Evolutionary conservation across 257 asterid genomes (phyloP), one percentile per base, ranked within the genome.

Genomic region (Solanum paucissectum): DNA sequence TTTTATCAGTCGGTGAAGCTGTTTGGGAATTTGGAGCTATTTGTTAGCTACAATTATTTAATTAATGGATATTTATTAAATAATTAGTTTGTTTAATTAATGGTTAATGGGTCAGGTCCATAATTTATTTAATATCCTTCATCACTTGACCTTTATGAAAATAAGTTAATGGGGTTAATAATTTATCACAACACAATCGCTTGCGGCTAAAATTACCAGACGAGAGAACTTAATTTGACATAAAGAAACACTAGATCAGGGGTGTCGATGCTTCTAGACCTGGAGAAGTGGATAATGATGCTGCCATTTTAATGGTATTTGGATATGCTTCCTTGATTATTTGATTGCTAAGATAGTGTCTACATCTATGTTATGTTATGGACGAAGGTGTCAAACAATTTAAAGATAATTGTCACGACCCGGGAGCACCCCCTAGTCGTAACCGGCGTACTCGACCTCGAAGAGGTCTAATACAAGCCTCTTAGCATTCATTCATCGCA

Each of bases 221-320:
- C 2, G 9, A 52, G 4, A 52, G n/a, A 52, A 52, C 62, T 52
- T 1, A 49, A 52, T 52, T 52, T 16, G 9, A 52, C 62, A 6
- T 52, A 52, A 52, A 52, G n/a, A 52, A 52, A 52, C 23, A 52
- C 23, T 16, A 18, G n/a, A n/a, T 20, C 33, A 91, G 94, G 94
- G 98, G 98, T 72, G 88, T 93, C 52, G 98, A 93, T 92, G 88
- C 96, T 87, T 92, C 95, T 44, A 89, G 92, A 92, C 93, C 96
- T 20, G 95, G 92, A 73, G 96, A 94, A 91, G 91, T 90, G 89
- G 95, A 92, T 84, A 91, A 93, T 87, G 96, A 97, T 92, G 92
- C 94, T 75, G 55, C 98, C 77, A 91, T 91, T 87, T 89, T 95
- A 92, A 98, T 94, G 98, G 99, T 97, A 88, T 62, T 85, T 49